Percentiles rank a stretch among this genome's conserved stretches.
Evolutionary conservation across 805 yeast genomes (phyloP).

Genomic region (Nakazawaea laoshanensis): DNA sequence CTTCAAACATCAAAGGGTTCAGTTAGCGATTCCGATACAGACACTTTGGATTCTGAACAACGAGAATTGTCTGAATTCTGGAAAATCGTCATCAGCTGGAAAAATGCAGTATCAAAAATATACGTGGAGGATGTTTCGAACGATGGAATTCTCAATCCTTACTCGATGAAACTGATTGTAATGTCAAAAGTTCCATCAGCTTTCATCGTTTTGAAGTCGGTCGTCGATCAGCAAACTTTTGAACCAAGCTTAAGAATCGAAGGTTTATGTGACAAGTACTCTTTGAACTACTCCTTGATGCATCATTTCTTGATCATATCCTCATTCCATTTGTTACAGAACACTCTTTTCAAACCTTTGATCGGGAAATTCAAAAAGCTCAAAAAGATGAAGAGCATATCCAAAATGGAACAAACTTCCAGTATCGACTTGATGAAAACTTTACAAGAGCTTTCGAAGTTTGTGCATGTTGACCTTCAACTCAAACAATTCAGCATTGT

Average conservation of each 20-base stretch:
- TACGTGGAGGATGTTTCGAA: conserved; percentile 1
- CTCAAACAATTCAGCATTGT: conserved; percentile 19
- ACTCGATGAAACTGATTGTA: conserved; percentile 5
- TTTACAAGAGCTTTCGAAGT: conserved; percentile 4
- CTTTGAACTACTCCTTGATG: conserved; percentile 25
- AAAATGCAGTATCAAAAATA: conserved; percentile 1
- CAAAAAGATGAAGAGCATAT: not conserved
- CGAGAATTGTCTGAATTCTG: conserved; percentile 6
- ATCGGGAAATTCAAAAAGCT: not conserved
- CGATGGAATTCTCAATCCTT: conserved; percentile 5
- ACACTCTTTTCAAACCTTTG: conserved; percentile 19
- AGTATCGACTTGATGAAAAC: not conserved
- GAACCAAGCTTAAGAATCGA: conserved; percentile 2
- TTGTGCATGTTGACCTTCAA: conserved; percentile 5
- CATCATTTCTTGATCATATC: conserved; percentile 38
- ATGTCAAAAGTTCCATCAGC: conserved; percentile 2
- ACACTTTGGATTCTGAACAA: not conserved
- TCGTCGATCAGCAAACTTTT: not conserved
- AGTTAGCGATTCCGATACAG: conserved; percentile 1
- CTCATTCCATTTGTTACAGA: conserved; percentile 33
- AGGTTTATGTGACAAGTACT: conserved; percentile 4
- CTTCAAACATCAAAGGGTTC: not conserved
- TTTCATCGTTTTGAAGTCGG: not conserved
- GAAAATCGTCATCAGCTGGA: conserved; percentile 2
- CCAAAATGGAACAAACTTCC: not conserved